Conservation (phyloP, 768 basidiomycete genomes). For the Lentinula sp. region DNA sequence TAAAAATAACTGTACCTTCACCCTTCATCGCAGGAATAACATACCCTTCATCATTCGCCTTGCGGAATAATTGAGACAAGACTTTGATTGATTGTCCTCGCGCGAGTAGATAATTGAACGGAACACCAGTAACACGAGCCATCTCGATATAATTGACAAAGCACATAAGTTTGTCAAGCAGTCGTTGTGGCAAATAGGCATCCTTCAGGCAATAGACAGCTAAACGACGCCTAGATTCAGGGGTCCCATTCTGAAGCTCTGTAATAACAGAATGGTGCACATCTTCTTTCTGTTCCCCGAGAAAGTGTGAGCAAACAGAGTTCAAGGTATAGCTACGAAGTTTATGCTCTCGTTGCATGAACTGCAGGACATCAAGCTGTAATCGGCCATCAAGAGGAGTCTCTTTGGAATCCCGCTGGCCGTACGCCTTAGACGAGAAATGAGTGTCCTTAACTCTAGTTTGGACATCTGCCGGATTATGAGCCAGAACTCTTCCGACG, state of each 20-base stretch:
- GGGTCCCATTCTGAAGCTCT: conserved; percentile 92
- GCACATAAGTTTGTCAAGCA: conserved; percentile 98
- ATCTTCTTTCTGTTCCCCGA: conserved; percentile 99
- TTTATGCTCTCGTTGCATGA: conserved; percentile 99
- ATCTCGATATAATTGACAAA: conserved; percentile 98
- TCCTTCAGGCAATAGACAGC: conserved; percentile 99
- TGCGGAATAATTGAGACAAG: conserved; percentile 90
- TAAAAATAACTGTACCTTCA: conserved; percentile 53
- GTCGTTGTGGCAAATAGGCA: conserved; percentile 93
- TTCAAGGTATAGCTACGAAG: conserved; percentile 96
- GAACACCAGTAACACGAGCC: conserved; percentile 99
- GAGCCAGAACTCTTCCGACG: background rate
- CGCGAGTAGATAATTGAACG: conserved; percentile 91
- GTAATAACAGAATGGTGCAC: conserved; percentile 99
- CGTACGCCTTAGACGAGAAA: conserved; percentile 97
- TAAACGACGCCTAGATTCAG: conserved; percentile 85
- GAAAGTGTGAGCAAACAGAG: conserved; percentile 94
- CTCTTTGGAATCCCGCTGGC: conserved; percentile 94
- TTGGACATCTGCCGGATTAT: conserved; percentile 46
- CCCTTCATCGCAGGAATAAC: conserved; percentile 79
- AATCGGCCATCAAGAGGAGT: conserved; percentile 86
- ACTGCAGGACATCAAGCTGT: conserved; percentile 93
- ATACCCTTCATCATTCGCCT: conserved; percentile 89
- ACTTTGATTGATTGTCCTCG: conserved; percentile 99
- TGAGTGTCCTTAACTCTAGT: conserved; percentile 89